Evolutionary conservation across 345 rosid genomes (phyloP), one percentile per base, ranked within the genome.

Genomic region (Pseudoturritis turrita): DNA sequence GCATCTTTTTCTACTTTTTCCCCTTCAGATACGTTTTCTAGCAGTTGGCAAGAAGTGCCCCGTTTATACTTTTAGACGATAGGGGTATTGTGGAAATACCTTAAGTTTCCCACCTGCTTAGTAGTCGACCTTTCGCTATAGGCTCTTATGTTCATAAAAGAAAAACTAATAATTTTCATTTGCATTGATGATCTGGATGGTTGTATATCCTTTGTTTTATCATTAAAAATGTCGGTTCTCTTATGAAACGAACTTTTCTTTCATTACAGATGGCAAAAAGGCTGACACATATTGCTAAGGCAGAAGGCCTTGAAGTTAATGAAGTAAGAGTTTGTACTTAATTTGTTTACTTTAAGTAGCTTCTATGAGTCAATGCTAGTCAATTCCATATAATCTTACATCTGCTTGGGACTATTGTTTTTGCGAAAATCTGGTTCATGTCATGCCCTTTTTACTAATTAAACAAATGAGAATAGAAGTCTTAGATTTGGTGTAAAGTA

Each of bases 201-300:
- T 31, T 17, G 19, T 46, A 3, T 67, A 18, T 39, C 39, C 25
- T 62, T 46, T 69, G 39, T 39, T 54, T 37, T 45, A 46, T 54
- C 26, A 37, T 52, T 39, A 28, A 13, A 49, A 54, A 37, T 54
- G 23, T 28, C 28, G 62, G 46, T 37, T 69, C 22, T 55, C 60
- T 76, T 76, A 47, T 43, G 50, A 65, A 3, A 62, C 54, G 52
- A 67, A 36, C 71, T 78, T 77, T 61, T 37, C 63, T 50, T 76
- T 55, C 53, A 35, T 81, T 72, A 50, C 82, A 95, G 99, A 95
- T 95, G 90, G 97, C 89, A 44, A 95, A 95, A 84, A 86, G 99
- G 82, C 80, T 95, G 78, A 84, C 78, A 85, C 96, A 91, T 65
- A 74, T 95, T 70, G 88, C 96, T 41, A 84, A 82, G 44, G 83